Percentiles rank a stretch among this genome's conserved stretches.
phyloP scores from a whole-genome alignment of 2,329 filamentous ascomycete species.

The Sporothrix schenckii region DNA sequence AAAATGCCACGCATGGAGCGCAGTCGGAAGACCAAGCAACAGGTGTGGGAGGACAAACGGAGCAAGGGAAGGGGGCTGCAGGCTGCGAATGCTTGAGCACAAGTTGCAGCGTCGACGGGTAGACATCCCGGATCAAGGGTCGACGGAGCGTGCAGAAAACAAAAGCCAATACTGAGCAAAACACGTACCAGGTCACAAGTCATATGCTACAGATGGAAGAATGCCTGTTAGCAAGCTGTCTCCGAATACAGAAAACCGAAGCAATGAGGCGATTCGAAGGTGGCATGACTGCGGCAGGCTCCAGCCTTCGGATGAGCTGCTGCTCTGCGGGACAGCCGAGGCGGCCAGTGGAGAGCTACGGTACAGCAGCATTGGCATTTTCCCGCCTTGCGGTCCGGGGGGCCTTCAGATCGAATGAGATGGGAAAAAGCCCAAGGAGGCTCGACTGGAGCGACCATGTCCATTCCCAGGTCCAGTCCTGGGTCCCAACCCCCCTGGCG shows the following conservation, averaged over 20 bases:
- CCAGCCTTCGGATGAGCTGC: neutral
- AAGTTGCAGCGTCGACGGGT: slow-evolving; percentile 8
- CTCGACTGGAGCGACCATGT: neutral
- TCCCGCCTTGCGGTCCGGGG: neutral
- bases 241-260: slow-evolving; percentile 31
- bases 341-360: slow-evolving; percentile 2
- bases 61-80: slow-evolving; percentile 22
- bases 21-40: neutral
- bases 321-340: neutral
- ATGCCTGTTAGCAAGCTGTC: slow-evolving; percentile 27
- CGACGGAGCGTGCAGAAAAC: neutral
- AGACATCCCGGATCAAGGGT: slow-evolving; percentile 3
- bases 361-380: slow-evolving; percentile 20
- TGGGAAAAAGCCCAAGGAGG: neutral
- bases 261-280: neutral
- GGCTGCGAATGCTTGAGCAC: slow-evolving; percentile 7
- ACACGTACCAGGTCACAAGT: slow-evolving; percentile 84
- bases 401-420: neutral
- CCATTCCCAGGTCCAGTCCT: neutral
- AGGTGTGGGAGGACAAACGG: slow-evolving; percentile 34
- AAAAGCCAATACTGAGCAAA: slow-evolving; percentile 35
- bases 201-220: slow-evolving; percentile 69
- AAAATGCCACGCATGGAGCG: slow-evolving; percentile 35
- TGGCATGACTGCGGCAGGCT: neutral
- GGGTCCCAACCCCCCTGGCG: neutral